These are phyloP conservation scores for Stemphylium lycopersici DNA, from an alignment of 2,329 filamentous ascomycete genomes.

Conservation along the genomic window DNA sequence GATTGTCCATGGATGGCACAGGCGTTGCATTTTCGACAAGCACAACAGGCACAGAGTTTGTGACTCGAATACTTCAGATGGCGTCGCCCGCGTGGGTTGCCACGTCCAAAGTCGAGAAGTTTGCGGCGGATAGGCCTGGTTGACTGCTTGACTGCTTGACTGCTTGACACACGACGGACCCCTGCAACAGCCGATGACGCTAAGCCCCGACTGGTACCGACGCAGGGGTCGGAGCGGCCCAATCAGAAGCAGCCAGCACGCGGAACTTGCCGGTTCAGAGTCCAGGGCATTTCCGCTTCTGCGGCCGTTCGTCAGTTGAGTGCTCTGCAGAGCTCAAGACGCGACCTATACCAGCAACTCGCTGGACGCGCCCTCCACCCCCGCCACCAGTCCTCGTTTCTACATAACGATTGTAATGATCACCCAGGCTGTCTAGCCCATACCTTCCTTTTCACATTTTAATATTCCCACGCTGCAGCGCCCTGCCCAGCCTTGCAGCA, in stretches of 20 bases:
- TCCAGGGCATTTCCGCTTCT: constrained; percentile 12
- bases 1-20: too few relatives aligned
- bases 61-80: too few relatives aligned
- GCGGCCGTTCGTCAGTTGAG: constrained; percentile 13
- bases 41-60: too few relatives aligned
- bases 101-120: not conserved
- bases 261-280: constrained; percentile 12
- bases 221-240: not conserved
- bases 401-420: constrained; percentile 42
- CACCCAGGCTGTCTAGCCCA: constrained; percentile 23
- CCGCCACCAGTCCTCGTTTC: constrained; percentile 31
- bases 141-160: not conserved
- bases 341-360: constrained; percentile 33
- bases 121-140: not conserved
- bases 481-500: constrained; percentile 11
- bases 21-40: too few relatives aligned
- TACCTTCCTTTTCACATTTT: constrained; percentile 31
- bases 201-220: not conserved
- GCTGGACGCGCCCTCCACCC: constrained; percentile 39
- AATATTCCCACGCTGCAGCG: constrained; percentile 20
- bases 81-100: too few relatives aligned
- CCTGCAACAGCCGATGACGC: constrained; percentile 10
- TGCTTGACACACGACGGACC: constrained; percentile 1
- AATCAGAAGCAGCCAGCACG: constrained; percentile 8
- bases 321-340: constrained; percentile 33